Evolutionary conservation across 2,329 filamentous ascomycete species (phyloP).

Genomic region (Iodosphaeria phyllophila): DNA sequence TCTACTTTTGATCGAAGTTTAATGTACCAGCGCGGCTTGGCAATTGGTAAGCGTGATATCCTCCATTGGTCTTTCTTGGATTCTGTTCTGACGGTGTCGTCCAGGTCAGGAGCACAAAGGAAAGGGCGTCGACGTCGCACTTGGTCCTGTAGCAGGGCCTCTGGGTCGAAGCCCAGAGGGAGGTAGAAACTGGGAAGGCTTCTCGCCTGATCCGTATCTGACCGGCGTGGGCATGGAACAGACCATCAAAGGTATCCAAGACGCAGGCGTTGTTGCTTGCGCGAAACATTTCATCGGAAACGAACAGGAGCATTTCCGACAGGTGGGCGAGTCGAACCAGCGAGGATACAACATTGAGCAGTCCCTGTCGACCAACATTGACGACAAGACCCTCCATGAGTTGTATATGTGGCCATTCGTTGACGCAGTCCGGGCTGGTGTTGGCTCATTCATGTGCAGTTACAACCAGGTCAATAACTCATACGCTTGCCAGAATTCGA

Average conservation of each 20-base stretch:
- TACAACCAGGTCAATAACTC: constrained; percentile 71
- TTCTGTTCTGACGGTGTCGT: no score
- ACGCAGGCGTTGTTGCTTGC: constrained; percentile 60
- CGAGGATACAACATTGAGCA: constrained; percentile 47
- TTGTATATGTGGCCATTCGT: constrained; percentile 65
- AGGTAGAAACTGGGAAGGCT: constrained; percentile 55
- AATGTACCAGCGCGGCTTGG: constrained; percentile 49
- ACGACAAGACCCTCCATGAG: constrained; percentile 59
- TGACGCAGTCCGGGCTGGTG: constrained; percentile 50
- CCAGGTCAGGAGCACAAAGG: constrained; percentile 47
- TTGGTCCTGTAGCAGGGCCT: constrained; percentile 59
- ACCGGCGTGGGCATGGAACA: constrained; percentile 54
- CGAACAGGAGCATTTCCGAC: constrained; percentile 59
- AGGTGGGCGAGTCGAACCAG: constrained; percentile 32
- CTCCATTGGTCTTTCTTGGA: no score
- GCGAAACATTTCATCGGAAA: constrained; percentile 57
- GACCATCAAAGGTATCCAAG: constrained; percentile 63
- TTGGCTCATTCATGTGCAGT: constrained; percentile 44
- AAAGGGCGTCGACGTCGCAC: constrained; percentile 56
- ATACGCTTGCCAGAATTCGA: constrained; percentile 63
- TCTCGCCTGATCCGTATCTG: constrained; percentile 56
- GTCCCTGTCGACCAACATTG: constrained; percentile 37
- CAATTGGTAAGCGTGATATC: no score
- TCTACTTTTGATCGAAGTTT: constrained; percentile 66
- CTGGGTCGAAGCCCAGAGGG: constrained; percentile 49